Evolutionary conservation across 2,329 filamentous ascomycete genomes (phyloP).

Genomic region (Talaromyces rugulosus): DNA sequence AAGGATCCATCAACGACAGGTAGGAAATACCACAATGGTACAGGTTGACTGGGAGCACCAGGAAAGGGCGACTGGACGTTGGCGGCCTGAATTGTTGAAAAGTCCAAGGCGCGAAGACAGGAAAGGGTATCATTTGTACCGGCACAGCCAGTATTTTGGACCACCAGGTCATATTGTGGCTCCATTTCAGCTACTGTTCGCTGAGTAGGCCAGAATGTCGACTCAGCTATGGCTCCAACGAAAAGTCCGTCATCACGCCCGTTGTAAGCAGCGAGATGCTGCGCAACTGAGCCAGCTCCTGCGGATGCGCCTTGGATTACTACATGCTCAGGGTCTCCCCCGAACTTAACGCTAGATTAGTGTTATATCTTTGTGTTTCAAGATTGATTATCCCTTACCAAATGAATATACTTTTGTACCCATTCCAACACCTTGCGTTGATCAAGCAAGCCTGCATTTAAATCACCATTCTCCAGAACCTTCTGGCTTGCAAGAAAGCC

Average conservation of each 20-base stretch:
- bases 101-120: constrained; percentile 47
- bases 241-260: constrained; percentile 47
- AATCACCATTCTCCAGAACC: constrained; percentile 31
- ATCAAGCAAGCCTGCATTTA: constrained; percentile 22
- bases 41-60: constrained; percentile 38
- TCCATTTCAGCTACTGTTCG: constrained; percentile 46
- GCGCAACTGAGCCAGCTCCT: constrained; percentile 55
- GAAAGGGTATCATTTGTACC: constrained; percentile 37
- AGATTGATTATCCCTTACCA: not conserved
- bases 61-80: constrained; percentile 47
- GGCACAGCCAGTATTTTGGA: constrained; percentile 43
- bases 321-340: constrained; percentile 24
- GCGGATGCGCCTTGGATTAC: constrained; percentile 24
- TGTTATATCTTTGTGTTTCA: not conserved
- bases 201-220: constrained; percentile 49
- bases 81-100: constrained; percentile 40
- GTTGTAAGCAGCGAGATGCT: constrained; percentile 50
- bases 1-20: constrained; percentile 50
- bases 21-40: constrained; percentile 50
- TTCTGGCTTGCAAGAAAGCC: constrained; percentile 38
- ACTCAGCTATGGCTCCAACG: constrained; percentile 50
- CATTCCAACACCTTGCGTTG: constrained; percentile 16
- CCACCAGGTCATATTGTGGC: constrained; percentile 44
- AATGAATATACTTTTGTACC: constrained; percentile 23
- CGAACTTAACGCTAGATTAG: constrained; percentile 16